Evolutionary conservation across 768 basidiomycete species (phyloP), one percentile per base, ranked within the genome.

Genomic region (Tricholoma bakamatsutake): DNA sequence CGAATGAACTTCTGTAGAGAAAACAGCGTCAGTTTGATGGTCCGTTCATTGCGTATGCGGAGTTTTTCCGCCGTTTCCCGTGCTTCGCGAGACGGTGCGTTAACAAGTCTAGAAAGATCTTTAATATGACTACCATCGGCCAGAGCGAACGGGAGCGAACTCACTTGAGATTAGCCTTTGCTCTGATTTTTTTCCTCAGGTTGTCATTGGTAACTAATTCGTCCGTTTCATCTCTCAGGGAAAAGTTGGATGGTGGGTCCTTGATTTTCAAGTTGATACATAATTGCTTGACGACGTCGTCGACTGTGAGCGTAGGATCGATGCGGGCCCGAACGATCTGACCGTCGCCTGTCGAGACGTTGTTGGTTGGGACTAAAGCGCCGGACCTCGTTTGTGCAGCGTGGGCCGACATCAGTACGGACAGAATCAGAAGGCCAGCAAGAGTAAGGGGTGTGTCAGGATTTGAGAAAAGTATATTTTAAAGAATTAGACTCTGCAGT

Each of bases 131-230:
- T 30, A 30, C 17, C 18, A 37, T 39, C 52, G 9, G 12, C 13
- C n/a, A 21, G 40, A 47, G 13, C 13, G 33, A 47, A 47, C 13
- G 10, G 15, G 40, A 47, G 13, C 13, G 33, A 47, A 47, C 81
- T 61, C 66, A 93, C 91, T 85, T 92, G 54, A 94, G 74, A 64
- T 88, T 84, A 48, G 78, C 81, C 68, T 89, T 93, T 39, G 78
- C 77, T 70, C 81, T 87, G 61, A 94, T 90, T 74, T 88, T 89
- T 72, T 81, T 84, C 66, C 84, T 79, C 64, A 97, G 67, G 66
- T 94, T 95, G 60, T 93, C 90, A 63, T 89, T 88, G 27, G 91
- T 94, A 15, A 97, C 86, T 47, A 95, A 70, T 60, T 90, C 90
- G 57, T 89, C 88, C 13, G 78, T 81, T 61, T 91, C 88, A 66